phyloP scores from a whole-genome alignment of 1,284 basidiomycete genomes.

The Apiotrichum gamsii region DNA sequence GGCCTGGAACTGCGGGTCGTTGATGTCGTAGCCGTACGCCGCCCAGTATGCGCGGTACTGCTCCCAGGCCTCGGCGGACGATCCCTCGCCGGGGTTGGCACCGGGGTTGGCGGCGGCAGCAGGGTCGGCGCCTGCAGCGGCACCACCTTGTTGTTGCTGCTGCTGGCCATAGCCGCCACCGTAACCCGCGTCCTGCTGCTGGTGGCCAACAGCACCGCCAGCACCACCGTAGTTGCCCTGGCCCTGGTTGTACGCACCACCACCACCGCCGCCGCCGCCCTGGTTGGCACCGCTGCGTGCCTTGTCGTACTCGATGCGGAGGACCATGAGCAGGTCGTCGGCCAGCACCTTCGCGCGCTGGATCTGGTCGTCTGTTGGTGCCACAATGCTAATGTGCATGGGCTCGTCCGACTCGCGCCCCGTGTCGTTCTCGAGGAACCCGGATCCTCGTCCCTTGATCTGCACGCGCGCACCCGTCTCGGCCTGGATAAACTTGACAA shows the following conservation, averaged over 20 bases:
- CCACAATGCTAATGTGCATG: conserved; percentile 93
- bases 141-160: no score
- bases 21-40: conserved; percentile 82
- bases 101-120: conserved; percentile 11
- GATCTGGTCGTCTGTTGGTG: conserved; percentile 81
- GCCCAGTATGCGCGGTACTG: conserved; percentile 54
- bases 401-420: conserved; percentile 84
- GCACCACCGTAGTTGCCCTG: conserved; percentile 52
- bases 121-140: conserved; percentile 44
- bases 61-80: conserved; percentile 44
- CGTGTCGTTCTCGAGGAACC: conserved; percentile 91
- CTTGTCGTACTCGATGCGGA: conserved; percentile 77
- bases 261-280: conserved; percentile 56
- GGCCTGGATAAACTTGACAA: conserved; percentile 96
- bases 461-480: conserved; percentile 97
- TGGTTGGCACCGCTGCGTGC: conserved; percentile 55
- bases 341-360: conserved; percentile 79
- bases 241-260: conserved; percentile 35
- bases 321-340: conserved; percentile 80
- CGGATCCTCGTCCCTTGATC: conserved; percentile 91
- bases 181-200: conserved; percentile 1
- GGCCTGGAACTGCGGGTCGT: conserved; percentile 51
- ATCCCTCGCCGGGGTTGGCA: conserved; percentile 27
- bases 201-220: conserved; percentile 36
- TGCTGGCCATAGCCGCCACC: conserved; percentile 22